These are phyloP conservation scores for Chlorociboria aeruginascens DNA, from an alignment of 495 filamentous ascomycete genomes.

Conservation along the genomic window DNA sequence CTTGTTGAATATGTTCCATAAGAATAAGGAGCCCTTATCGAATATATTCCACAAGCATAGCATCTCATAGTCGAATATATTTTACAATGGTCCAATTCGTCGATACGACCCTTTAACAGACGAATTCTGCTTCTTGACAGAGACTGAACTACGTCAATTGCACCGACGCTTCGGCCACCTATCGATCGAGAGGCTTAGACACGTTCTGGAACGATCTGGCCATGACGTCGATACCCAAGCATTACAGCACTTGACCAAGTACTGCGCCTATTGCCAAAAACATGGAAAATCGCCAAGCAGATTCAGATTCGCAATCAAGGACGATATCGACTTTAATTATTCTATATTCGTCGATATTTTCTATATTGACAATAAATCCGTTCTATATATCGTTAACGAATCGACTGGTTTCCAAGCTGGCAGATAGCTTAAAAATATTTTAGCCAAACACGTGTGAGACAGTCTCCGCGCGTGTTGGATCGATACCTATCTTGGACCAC, in stretches of 20 bases:
- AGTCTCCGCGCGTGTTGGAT: constrained; percentile 17
- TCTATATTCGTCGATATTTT: constrained; percentile 13
- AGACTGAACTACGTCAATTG: too few species aligned
- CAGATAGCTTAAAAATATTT: constrained; percentile 8
- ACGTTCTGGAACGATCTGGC: too few species aligned
- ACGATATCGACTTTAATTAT: constrained; percentile 16
- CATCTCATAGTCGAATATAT: too few species aligned
- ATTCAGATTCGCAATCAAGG: constrained; percentile 13
- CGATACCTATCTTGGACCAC: constrained; percentile 19
- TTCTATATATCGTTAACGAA: constrained; percentile 8
- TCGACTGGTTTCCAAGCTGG: constrained; percentile 10
- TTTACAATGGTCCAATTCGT: too few species aligned
- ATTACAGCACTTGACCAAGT: not conserved
- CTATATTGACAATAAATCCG: constrained; percentile 6
- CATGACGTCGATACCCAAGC: too few species aligned
- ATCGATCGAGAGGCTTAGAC: too few species aligned
- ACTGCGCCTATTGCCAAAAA: constrained; percentile 4
- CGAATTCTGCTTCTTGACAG: too few species aligned
- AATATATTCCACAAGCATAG: too few species aligned
- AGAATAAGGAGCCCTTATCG: too few species aligned
- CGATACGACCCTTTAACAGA: too few species aligned
- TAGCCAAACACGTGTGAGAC: constrained; percentile 15
- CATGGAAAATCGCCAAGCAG: constrained; percentile 3
- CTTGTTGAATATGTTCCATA: too few species aligned
- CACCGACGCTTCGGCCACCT: too few species aligned